These are phyloP conservation scores for Trametes punicea DNA, from an alignment of 768 basidiomycete genomes.

Conservation along the genomic window DNA sequence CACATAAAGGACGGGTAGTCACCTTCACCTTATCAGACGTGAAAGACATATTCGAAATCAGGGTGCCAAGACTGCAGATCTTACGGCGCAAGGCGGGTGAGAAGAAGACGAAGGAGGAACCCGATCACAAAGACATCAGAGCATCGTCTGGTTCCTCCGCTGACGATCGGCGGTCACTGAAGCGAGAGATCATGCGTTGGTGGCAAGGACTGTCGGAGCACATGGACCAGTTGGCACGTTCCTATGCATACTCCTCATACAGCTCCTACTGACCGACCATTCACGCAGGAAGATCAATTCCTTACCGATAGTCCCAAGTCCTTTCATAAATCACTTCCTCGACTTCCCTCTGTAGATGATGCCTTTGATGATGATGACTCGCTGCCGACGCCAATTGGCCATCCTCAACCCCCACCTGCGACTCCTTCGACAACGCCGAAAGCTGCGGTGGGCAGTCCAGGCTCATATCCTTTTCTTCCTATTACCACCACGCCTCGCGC, in stretches of 20 bases:
- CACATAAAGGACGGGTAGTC: constrained; percentile 34
- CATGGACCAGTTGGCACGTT: constrained; percentile 56
- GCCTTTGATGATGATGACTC: constrained; percentile 36
- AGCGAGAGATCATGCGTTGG: constrained; percentile 61
- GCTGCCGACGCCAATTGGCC: constrained; percentile 22
- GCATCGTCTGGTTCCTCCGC: constrained; percentile 6
- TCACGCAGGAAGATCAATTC: constrained; percentile 43
- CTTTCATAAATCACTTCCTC: constrained; percentile 51
- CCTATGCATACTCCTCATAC: background rate
- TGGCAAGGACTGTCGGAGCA: constrained; percentile 63
- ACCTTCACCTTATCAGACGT: constrained; percentile 45
- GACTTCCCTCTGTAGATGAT: constrained; percentile 56
- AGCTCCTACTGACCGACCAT: background rate
- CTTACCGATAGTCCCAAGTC: constrained; percentile 16
- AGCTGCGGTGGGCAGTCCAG: background rate
- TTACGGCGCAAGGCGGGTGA: constrained; percentile 28
- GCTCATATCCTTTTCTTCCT: constrained; percentile 10
- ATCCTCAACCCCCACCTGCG: constrained; percentile 23
- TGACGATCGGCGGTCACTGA: constrained; percentile 46
- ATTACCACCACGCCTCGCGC: background rate
- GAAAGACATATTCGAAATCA: constrained; percentile 59
- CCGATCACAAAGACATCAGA: constrained; percentile 4
- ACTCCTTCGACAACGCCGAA: constrained; percentile 19
- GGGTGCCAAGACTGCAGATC: constrained; percentile 59
- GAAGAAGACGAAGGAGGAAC: constrained; percentile 8